Conservation (phyloP, 179 eudicot genomes). For the Sideroxylon spinosum region DNA sequence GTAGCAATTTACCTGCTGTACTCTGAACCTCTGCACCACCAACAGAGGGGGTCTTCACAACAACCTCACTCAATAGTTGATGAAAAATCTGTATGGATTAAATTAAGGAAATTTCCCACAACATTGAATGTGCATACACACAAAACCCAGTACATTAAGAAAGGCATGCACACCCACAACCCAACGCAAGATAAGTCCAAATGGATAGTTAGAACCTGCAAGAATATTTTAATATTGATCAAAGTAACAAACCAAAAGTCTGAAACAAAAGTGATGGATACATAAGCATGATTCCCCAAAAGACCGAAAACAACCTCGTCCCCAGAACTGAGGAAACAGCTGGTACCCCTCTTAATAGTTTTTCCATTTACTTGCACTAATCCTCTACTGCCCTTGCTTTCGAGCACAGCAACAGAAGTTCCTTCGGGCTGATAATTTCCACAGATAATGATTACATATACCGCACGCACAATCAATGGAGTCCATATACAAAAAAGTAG, state of each 20-base stretch:
- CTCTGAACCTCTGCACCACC: conserved; percentile 54
- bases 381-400: conserved; percentile 83
- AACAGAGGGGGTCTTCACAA: conserved; percentile 56
- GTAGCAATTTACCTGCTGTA: conserved; percentile 45
- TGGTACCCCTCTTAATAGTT: conserved; percentile 51
- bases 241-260: background rate
- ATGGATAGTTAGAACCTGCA: background rate
- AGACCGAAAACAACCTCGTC: conserved; percentile 75
- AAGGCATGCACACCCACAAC: background rate
- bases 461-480: conserved; percentile 31
- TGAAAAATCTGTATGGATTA: conserved; percentile 57
- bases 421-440: conserved; percentile 64
- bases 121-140: background rate
- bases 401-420: conserved; percentile 60
- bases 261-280: conserved; percentile 42
- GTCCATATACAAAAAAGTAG: conserved; percentile 24
- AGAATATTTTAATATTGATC: background rate
- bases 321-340: conserved; percentile 65
- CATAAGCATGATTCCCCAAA: conserved; percentile 74
- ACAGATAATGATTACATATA: conserved; percentile 43
- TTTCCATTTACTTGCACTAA: conserved; percentile 78
- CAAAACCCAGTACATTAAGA: too few species aligned
- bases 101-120: conserved; percentile 29
- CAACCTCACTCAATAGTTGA: conserved; percentile 46
- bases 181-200: background rate